Evolutionary conservation across 2,329 filamentous ascomycete genomes (phyloP), one percentile per base, ranked within the genome.

Genomic region (Lasiodiplodia sp.): DNA sequence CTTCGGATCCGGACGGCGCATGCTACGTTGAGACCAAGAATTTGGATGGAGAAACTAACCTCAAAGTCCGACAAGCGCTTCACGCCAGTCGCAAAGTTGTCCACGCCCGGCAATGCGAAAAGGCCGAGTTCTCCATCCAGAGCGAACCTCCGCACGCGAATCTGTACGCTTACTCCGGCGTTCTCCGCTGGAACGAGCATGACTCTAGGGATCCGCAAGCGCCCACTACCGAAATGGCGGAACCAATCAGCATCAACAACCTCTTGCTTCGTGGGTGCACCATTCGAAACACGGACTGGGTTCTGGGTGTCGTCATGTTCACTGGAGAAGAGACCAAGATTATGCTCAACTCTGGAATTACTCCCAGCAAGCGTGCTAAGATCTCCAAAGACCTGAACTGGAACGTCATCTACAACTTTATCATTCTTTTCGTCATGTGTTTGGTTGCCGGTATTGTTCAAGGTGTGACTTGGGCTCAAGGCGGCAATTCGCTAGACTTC

Each of bases 1-100:
- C 96, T 0, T 97, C 96, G 2, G 96, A 98, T 74, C 87, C 91
- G 0, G 96, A 99, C 74, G 96, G 96, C 63, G 93, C 93, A 47
- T 99, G 96, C 80, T 99, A 97, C 75, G 92, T 99, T 25, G 96
- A 99, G 81, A 99, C 96, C 2, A 99, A 98, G 84, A 98, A 97
- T 78, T 79, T 99, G 83, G 96, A 99, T 76, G 96, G 96, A 63
- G 96, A 99, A 82, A 99, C 96, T 2, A 99, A 99, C 75, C 83
- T 99, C 71, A 99, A 99, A 81, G 94, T 97, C 70, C 91, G 96
- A 69, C 92, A 95, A 76, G 93, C 96, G 23, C 86, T 99, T 52
- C 92, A 95, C 71, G 96, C 93, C 75, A 92, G 94, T 14, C 90
- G 92, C 66, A 85, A 88, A 57, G 86, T 99, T 70, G 93, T 90